Conservation (phyloP, 306 rosid genomes). For the Pyrus betulifolia region DNA sequence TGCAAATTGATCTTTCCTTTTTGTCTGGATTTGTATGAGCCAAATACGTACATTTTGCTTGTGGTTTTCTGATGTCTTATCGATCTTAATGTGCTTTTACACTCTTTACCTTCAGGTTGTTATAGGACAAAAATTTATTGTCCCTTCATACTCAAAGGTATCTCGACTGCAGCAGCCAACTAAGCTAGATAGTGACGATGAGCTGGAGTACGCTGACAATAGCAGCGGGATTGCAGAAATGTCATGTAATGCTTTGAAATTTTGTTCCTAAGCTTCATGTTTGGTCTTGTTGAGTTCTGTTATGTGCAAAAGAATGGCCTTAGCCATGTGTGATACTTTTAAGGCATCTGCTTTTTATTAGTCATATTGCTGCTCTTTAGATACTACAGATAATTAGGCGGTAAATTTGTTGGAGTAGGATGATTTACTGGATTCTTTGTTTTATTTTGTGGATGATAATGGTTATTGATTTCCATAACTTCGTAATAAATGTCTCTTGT, state of each 20-base stretch:
- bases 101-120: constrained; percentile 60
- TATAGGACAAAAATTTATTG: constrained; percentile 64
- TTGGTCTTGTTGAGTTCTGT: constrained; percentile 8
- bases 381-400: neutral
- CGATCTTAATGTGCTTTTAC: constrained; percentile 7
- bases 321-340: neutral
- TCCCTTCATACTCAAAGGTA: constrained; percentile 77
- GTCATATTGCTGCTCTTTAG: neutral
- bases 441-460: neutral
- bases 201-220: constrained; percentile 93
- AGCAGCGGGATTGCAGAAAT: constrained; percentile 55
- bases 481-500: neutral
- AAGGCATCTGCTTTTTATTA: neutral
- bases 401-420: neutral
- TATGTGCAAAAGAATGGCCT: neutral
- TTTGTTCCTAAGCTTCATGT: neutral
- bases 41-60: constrained; percentile 8
- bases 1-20: neutral
- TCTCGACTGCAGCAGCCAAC: constrained; percentile 79
- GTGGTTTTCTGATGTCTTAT: constrained; percentile 7
- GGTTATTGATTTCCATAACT: neutral
- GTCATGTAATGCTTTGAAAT: constrained; percentile 19
- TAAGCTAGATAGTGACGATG: constrained; percentile 93
- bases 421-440: neutral
- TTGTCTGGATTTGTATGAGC: neutral